Conservation (phyloP, 2,329 filamentous ascomycete species). For the Bretziella fagacearum region DNA sequence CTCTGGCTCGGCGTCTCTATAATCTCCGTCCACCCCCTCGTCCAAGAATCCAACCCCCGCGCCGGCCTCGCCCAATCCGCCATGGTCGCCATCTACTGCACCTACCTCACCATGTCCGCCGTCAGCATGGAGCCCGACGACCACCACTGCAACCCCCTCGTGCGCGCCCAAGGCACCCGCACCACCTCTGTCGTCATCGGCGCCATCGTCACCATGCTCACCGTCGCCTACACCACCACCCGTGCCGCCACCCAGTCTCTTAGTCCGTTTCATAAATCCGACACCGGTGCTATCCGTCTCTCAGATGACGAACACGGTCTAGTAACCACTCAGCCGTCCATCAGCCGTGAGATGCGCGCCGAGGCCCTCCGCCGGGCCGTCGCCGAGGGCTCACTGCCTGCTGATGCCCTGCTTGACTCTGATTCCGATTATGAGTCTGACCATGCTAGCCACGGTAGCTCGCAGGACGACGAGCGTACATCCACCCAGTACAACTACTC, state of each 20-base stretch:
- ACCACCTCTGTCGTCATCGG: constrained; percentile 84
- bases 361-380: constrained; percentile 83
- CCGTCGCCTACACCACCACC: constrained; percentile 93
- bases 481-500: constrained; percentile 93
- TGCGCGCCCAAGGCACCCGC: constrained; percentile 69
- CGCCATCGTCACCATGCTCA: constrained; percentile 89
- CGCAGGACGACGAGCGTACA: constrained; percentile 73
- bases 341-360: constrained; percentile 77
- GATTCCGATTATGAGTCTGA: constrained; percentile 48
- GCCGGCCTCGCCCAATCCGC: constrained; percentile 93
- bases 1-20: constrained; percentile 65
- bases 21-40: constrained; percentile 72
- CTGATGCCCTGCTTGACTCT: constrained; percentile 65
- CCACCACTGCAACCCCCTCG: constrained; percentile 80
- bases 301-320: constrained; percentile 69
- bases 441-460: constrained; percentile 33
- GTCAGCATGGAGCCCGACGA: constrained; percentile 97
- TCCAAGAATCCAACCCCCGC: constrained; percentile 84
- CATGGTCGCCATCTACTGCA: constrained; percentile 96
- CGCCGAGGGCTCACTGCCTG: constrained; percentile 79
- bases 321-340: constrained; percentile 56
- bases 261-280: constrained; percentile 38
- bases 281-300: constrained; percentile 16
- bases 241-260: constrained; percentile 84
- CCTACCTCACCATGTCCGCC: constrained; percentile 93